A percentile compares a stretch with the other conserved stretches of the same genome.
Conservation (phyloP, 2,329 filamentous ascomycete species). For the Aspergillus pseudoviridinutans region DNA sequence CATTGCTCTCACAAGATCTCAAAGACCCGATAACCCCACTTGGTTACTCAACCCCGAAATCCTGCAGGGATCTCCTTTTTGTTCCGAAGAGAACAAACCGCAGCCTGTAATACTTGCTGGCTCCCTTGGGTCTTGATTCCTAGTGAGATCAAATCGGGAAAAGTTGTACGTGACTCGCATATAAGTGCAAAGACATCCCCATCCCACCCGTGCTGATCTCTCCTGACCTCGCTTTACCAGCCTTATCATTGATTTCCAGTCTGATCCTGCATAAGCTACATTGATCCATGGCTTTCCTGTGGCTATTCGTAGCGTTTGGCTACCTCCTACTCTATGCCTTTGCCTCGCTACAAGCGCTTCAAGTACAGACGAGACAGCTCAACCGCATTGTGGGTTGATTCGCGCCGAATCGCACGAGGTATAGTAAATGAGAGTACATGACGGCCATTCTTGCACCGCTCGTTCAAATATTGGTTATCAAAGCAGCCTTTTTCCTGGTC, state of each 20-base stretch:
- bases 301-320: constrained; percentile 33
- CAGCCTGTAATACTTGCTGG: neutral
- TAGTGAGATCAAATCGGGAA: neutral
- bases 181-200: neutral
- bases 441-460: neutral
- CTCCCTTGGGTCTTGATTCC: neutral
- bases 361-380: constrained; percentile 6
- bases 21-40: neutral
- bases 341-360: constrained; percentile 21
- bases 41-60: neutral
- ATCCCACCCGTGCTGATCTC: neutral
- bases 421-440: neutral
- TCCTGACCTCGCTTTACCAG: neutral
- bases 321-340: constrained; percentile 35
- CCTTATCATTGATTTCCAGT: neutral
- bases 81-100: neutral
- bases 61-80: neutral
- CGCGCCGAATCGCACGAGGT: neutral
- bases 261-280: neutral
- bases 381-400: constrained; percentile 20
- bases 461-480: neutral
- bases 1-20: neutral
- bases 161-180: neutral
- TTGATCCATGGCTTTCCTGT: constrained; percentile 24
- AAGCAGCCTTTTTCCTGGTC: neutral